Conservation (phyloP, 345 rosid genomes). For the Erysimum cheiranthoides region DNA sequence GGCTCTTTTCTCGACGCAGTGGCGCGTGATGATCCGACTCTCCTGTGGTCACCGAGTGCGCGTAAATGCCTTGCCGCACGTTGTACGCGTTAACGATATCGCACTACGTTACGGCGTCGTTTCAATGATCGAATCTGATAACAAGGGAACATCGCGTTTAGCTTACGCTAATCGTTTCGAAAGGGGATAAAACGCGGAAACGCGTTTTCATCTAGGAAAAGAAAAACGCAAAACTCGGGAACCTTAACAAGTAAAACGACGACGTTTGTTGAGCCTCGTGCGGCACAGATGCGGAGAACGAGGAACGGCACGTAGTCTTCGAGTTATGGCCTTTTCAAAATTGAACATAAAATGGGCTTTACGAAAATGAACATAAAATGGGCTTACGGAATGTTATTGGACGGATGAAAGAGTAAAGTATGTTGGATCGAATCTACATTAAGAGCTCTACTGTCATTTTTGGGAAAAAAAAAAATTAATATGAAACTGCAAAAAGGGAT, state of each 20-base stretch:
- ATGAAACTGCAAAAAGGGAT: no score
- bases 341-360: no score
- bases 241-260: neutral
- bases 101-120: neutral
- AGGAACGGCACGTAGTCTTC: slow-evolving; percentile 18
- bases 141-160: slow-evolving; percentile 27
- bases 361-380: no score
- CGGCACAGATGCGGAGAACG: neutral
- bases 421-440: no score
- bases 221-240: neutral
- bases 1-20: slow-evolving; percentile 18
- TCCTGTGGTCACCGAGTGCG: slow-evolving; percentile 41
- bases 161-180: slow-evolving; percentile 20
- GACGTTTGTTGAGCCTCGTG: neutral
- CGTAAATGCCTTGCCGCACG: slow-evolving; percentile 27
- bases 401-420: no score
- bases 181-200: slow-evolving; percentile 13
- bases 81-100: slow-evolving; percentile 27
- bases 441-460: no score
- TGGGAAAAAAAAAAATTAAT: no score
- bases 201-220: neutral
- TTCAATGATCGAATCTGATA: slow-evolving; percentile 9
- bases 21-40: slow-evolving; percentile 37
- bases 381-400: no score
- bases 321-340: no score